These are phyloP conservation scores for Conticribra guillardii DNA, from an alignment of 108 stramenopile genomes.

Conservation along the genomic window DNA sequence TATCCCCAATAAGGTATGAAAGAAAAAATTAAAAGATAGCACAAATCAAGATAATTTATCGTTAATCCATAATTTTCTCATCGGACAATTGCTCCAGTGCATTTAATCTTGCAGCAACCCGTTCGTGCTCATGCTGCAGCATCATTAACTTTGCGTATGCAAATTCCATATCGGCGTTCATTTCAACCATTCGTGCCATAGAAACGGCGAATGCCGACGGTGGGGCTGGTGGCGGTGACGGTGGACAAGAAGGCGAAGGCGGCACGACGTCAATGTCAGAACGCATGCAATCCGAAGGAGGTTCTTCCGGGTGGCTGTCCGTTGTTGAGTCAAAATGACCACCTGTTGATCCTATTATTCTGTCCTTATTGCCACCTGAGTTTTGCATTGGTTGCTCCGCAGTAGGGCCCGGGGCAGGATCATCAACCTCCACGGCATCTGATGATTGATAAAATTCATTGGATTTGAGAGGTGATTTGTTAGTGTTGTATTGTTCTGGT, in stretches of 20 bases:
- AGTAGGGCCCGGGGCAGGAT: no score
- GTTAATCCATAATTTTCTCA: constrained; percentile 1
- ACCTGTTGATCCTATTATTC: no score
- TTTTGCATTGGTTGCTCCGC: no score
- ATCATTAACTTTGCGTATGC: constrained; percentile 40
- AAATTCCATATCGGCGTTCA: constrained; percentile 56
- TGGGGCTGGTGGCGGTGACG: constrained; percentile 43
- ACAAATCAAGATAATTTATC: no score
- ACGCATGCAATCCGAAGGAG: neutral
- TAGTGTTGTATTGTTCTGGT: constrained; percentile 2
- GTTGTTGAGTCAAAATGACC: neutral
- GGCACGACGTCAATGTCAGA: constrained; percentile 18
- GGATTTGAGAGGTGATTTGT: constrained; percentile 3
- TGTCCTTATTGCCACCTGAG: no score
- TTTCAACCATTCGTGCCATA: constrained; percentile 50
- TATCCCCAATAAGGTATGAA: no score
- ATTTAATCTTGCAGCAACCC: constrained; percentile 30
- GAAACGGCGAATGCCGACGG: constrained; percentile 35
- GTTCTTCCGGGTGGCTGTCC: neutral
- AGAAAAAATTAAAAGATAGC: no score
- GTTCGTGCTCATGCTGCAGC: constrained; percentile 37
- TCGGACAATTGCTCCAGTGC: constrained; percentile 21
- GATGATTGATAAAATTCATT: no score
- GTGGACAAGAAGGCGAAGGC: constrained; percentile 19
- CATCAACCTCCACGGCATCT: no score